phyloP scores from a whole-genome alignment of 768 basidiomycete species.

The Pluteus cervinus region DNA sequence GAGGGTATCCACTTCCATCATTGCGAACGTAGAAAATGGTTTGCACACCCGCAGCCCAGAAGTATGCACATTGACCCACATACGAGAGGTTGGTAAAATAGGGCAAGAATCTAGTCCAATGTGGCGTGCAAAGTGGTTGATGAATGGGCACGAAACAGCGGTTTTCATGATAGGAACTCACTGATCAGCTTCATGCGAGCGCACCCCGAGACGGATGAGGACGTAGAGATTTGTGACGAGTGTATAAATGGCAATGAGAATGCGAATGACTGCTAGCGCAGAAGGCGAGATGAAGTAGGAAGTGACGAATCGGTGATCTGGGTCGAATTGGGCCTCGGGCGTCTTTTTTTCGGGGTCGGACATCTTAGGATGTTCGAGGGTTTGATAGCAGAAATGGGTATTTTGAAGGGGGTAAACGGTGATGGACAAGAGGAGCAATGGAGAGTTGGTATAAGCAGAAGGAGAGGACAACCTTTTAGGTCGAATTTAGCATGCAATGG shows the following conservation, averaged over 20 bases:
- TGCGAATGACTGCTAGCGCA: conserved; percentile 37
- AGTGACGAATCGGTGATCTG: conserved; percentile 34
- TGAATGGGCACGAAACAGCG: background rate
- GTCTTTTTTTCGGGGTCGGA: too few relatives aligned
- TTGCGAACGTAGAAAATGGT: conserved; percentile 35
- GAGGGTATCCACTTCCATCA: conserved; percentile 35
- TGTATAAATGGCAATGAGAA: conserved; percentile 45
- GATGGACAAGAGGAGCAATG: too few relatives aligned
- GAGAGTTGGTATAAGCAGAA: too few relatives aligned
- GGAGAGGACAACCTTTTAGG: too few relatives aligned
- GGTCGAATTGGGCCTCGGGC: too few relatives aligned
- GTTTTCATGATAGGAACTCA: conserved; percentile 12
- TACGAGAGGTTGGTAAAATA: conserved; percentile 64
- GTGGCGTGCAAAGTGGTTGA: background rate
- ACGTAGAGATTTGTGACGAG: conserved; percentile 34
- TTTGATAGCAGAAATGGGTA: too few relatives aligned
- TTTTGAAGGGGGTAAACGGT: too few relatives aligned
- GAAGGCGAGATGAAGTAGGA: conserved; percentile 41
- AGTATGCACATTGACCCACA: conserved; percentile 57
- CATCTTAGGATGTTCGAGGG: too few relatives aligned
- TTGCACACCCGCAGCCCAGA: conserved; percentile 52
- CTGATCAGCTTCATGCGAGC: conserved; percentile 22
- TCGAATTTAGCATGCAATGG: too few relatives aligned
- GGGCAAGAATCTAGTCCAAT: conserved; percentile 42
- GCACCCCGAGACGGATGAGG: conserved; percentile 27